phyloP scores from a whole-genome alignment of 306 rosid species.

The Bauhinia variegata region DNA sequence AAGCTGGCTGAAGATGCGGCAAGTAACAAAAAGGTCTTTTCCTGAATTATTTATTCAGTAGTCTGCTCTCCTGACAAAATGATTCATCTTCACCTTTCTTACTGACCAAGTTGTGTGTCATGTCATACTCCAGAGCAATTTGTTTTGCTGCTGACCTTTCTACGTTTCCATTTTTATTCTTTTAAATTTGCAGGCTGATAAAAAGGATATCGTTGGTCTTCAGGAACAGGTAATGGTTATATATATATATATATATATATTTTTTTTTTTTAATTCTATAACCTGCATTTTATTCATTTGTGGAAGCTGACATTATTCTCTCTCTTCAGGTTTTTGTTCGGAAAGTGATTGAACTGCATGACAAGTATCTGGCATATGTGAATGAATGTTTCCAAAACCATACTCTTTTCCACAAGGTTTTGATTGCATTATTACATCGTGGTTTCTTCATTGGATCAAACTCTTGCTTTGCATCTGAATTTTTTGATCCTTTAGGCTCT shows the following conservation, averaged over 20 bases:
- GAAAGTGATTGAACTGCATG: slow-evolving; percentile 88
- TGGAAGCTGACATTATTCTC: slow-evolving; percentile 41
- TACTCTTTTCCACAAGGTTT: slow-evolving; percentile 90
- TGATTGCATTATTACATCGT: slow-evolving; percentile 27
- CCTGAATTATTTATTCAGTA: slow-evolving; percentile 25
- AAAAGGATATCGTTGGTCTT: slow-evolving; percentile 67
- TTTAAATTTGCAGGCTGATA: slow-evolving; percentile 75
- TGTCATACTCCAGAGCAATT: slow-evolving; percentile 7
- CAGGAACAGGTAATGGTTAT: slow-evolving; percentile 72
- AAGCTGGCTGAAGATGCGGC: slow-evolving; percentile 98
- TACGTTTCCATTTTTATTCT: slow-evolving; percentile 30
- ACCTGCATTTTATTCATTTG: slow-evolving; percentile 2
- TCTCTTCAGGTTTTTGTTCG: slow-evolving; percentile 76
- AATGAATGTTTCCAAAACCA: slow-evolving; percentile 87
- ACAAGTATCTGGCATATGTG: slow-evolving; percentile 84
- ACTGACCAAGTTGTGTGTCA: slow-evolving; percentile 22
- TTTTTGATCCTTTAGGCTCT: slow-evolving; percentile 60
- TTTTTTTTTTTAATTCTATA: neutral
- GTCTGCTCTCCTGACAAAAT: neutral
- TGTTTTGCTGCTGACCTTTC: slow-evolving; percentile 37
- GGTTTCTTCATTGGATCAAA: slow-evolving; percentile 13
- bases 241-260: too few species aligned
- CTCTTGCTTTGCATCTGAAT: slow-evolving; percentile 28
- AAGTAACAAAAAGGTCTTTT: slow-evolving; percentile 79
- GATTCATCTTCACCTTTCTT: neutral